Evolutionary conservation across 2,329 filamentous ascomycete genomes (phyloP).

Genomic region (Didymella segeticola): DNA sequence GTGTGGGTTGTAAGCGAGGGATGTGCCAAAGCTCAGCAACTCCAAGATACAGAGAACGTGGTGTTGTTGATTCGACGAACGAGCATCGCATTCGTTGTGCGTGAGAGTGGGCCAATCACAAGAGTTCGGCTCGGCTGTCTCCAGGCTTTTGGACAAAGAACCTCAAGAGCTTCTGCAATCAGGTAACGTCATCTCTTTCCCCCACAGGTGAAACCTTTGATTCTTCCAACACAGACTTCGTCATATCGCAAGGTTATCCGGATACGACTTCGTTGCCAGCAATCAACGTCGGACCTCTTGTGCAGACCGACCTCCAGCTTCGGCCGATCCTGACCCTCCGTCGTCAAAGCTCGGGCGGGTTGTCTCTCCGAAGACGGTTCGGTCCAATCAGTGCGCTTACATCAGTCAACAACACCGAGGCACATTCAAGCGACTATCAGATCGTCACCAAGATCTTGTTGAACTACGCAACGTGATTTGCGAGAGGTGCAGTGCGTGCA

Average conservation of each 20-base stretch:
- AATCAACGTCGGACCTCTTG: not conserved
- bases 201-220: not conserved
- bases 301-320: not conserved
- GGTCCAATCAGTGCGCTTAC: conserved; percentile 22
- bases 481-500: conserved; percentile 12
- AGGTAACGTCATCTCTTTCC: not conserved
- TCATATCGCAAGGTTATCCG: not conserved
- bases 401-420: conserved; percentile 26
- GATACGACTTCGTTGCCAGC: not conserved
- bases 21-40: no score
- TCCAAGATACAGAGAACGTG: not conserved
- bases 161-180: not conserved
- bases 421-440: conserved; percentile 19
- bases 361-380: not conserved
- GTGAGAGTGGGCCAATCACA: no score
- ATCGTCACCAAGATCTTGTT: conserved; percentile 16
- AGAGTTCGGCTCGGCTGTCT: no score
- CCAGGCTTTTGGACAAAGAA: no score
- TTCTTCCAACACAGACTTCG: not conserved
- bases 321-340: conserved; percentile 16
- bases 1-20: not conserved
- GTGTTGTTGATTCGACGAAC: not conserved
- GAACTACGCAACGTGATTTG: conserved; percentile 20
- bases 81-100: not conserved
- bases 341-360: conserved; percentile 7